Base-by-base conservation (phyloP, 768 basidiomycete species). In the Auriscalpium vulgare region DNA sequence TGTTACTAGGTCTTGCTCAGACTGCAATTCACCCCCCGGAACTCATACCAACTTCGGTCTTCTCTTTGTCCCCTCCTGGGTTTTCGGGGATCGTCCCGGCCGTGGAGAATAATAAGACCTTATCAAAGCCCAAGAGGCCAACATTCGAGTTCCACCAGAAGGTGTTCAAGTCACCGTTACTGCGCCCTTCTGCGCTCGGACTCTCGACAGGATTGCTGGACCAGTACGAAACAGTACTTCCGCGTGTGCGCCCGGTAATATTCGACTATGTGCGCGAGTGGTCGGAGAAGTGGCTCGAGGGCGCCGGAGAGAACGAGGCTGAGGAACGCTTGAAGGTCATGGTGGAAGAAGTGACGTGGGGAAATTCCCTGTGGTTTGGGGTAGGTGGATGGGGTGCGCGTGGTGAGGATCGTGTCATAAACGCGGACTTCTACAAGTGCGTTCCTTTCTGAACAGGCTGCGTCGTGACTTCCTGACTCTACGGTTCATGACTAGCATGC, bases 291-390 rank as follows among this genome's bases (percentile, higher is more conserved):
- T 55, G 55, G 60, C 19, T 53, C 29, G 46, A 48, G n/a, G 60
- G 35, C 11, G 48, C 53, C 13, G 13, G 14, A 23, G 63, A 67
- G 38, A 55, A n/a, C 11, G 58, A 61, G n/a, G 37, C 54, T 46
- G 61, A 62, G 46, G 59, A 56, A 34, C 71, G 75, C 59, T 60
- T 82, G 7, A 72, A 75, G n/a, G 66, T 71, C 16, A 88, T 85
- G 66, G 72, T 84, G 23, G 82, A 84, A 59, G 86, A 90, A 61
- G 59, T 90, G 4, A 63, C 71, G 6, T 89, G 84, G 81, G 67
- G 77, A 16, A 75, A 72, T 46, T 69, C 70, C 0, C 55, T 85
- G n/a, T 60, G 84, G 19, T 89, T 83, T 58, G 82, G 75, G 2
- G 69, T 82, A 17, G 78, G 75, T 7, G 84, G 84, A 4, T 81